Base-by-base conservation (phyloP, 1,139 yeast genomes). In the Debaryomycetaceae sp. region DNA sequence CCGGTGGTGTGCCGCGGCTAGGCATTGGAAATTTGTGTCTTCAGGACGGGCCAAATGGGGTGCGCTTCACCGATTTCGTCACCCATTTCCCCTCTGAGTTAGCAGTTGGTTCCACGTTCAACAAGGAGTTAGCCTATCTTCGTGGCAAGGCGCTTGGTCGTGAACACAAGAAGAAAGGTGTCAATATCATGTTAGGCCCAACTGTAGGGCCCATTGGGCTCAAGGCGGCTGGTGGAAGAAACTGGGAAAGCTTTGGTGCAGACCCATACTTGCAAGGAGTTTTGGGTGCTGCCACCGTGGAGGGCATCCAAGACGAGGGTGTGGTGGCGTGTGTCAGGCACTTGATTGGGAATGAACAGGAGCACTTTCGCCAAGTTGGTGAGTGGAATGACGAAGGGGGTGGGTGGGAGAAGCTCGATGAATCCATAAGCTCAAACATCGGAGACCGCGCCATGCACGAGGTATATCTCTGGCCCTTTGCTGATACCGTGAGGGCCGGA, bases 41-140 rank as follows among this genome's bases (percentile, higher is more conserved):
- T 18, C 83, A 77, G 44, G 83, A 78, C 54, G 82, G 82, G 3
- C 81, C 82, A 2, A 65, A 72, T 37, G 84, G 84, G 7, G 75
- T 78, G 16, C 58, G 83, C 37, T 64, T 64, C 36, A 68, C 83
- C 3, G 83, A 76, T 46, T 67, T 70, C 41, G 70, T 68, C 16
- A 71, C 81, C 2, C 68, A 67, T 32, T 76, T 69, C 40, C 83
- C 83, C 0, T 66, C 79, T 1, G 83, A 78, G 1, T 46, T 76
- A 30, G 77, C 82, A 3, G 58, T 76, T 2, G 84, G 77, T 2
- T 56, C 78, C 7, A 71, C 83, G 2, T 78, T 75, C 47, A 77
- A 77, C 44, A 67, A 61, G 41, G 72, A 61, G 4, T 61, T 78
- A 41, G 62, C 72, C 40, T 65, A 65, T 40, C 56, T 64, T 13